A percentile compares a stretch with the other conserved stretches of the same genome.
Evolutionary conservation across 495 filamentous ascomycete species (phyloP).

Genomic region (Hypomontagnella monticulosa): DNA sequence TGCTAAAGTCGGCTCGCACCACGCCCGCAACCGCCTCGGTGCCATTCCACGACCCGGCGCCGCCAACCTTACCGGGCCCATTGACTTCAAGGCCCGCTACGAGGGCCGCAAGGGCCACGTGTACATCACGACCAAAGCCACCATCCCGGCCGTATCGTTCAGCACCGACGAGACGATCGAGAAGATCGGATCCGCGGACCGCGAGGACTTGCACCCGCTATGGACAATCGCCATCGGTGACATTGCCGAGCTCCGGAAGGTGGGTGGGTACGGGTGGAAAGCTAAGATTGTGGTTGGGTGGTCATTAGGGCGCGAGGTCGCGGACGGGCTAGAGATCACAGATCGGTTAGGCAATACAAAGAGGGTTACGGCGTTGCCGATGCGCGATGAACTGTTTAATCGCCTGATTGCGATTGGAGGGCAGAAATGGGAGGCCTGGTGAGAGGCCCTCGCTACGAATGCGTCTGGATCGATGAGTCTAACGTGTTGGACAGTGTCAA

Average conservation of each 20-base stretch:
- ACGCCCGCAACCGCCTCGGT: slow-evolving; percentile 76
- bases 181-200: slow-evolving; percentile 59
- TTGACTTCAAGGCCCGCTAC: slow-evolving; percentile 78
- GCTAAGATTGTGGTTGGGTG: slow-evolving; percentile 85
- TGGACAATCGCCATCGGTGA: slow-evolving; percentile 65
- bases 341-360: slow-evolving; percentile 63
- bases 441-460: slow-evolving; percentile 30
- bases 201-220: slow-evolving; percentile 62
- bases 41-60: slow-evolving; percentile 65
- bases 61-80: slow-evolving; percentile 65
- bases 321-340: slow-evolving; percentile 78
- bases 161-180: slow-evolving; percentile 51
- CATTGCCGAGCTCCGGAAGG: slow-evolving; percentile 75
- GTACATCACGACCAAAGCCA: slow-evolving; percentile 70
- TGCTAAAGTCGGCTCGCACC: slow-evolving; percentile 70
- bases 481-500: background rate
- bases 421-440: slow-evolving; percentile 91
- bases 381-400: slow-evolving; percentile 88
- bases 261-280: slow-evolving; percentile 90
- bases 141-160: slow-evolving; percentile 69
- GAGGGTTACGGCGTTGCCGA: slow-evolving; percentile 75
- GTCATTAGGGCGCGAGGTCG: slow-evolving; percentile 78
- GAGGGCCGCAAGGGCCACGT: slow-evolving; percentile 76
- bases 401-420: slow-evolving; percentile 80
- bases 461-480: no score